These are phyloP conservation scores for Mortierella sp. DNA, from an alignment of 371 early-diverging fungal genomes.

Conservation along the genomic window DNA sequence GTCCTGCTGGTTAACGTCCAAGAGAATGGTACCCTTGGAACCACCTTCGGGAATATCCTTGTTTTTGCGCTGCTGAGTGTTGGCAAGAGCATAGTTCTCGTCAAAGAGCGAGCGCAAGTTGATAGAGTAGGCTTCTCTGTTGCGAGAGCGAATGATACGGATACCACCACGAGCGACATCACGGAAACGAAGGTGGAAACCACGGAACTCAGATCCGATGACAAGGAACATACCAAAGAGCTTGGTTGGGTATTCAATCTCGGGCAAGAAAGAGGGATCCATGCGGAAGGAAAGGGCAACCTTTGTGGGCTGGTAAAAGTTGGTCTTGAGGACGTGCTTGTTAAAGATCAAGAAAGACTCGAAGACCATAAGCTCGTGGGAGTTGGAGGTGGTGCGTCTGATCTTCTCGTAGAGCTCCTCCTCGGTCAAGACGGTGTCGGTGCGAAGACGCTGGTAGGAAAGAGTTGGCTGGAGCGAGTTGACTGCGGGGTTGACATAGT, in stretches of 20 bases:
- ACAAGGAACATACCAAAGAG: conserved; percentile 97
- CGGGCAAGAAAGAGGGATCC: conserved; percentile 94
- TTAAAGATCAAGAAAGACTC: conserved; percentile 97
- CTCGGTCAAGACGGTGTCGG: conserved; percentile 80
- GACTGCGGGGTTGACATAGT: conserved; percentile 87
- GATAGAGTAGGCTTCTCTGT: conserved; percentile 96
- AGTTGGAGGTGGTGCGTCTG: conserved; percentile 86
- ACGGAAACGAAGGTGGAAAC: conserved; percentile 98
- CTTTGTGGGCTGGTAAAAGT: conserved; percentile 99
- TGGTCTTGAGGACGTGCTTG: conserved; percentile 98
- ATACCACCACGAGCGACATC: conserved; percentile 99
- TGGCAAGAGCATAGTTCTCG: conserved; percentile 97
- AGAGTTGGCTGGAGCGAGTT: conserved; percentile 79
- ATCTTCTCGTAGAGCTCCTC: conserved; percentile 93
- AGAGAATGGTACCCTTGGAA: conserved; percentile 97
- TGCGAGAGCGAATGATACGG: conserved; percentile 97
- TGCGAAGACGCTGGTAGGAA: conserved; percentile 93
- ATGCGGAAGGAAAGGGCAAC: conserved; percentile 98
- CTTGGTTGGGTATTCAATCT: conserved; percentile 93
- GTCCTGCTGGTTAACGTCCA: conserved; percentile 95
- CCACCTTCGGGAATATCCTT: conserved; percentile 99
- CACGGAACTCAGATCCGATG: conserved; percentile 98
- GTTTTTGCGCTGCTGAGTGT: conserved; percentile 98
- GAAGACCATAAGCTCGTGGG: conserved; percentile 95
- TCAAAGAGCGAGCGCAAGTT: conserved; percentile 97